Conservation (phyloP, 148 eudicot genomes). For the Silene latifolia region DNA sequence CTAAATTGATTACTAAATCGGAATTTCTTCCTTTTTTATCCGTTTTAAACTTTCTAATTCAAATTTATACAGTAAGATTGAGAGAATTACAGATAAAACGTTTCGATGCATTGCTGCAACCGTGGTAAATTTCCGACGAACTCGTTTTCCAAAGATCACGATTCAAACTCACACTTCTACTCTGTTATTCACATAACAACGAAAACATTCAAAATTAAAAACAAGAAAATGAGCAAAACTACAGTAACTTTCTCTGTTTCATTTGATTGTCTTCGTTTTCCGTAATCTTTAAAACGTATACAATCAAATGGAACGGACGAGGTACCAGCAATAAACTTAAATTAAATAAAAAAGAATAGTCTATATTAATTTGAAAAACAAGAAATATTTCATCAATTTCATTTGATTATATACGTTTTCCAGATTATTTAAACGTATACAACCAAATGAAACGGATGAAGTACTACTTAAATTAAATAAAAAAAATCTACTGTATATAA, state of each 20-base stretch:
- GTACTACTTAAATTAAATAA: too few relatives aligned
- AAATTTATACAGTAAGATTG: neutral
- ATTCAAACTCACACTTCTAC: slow-evolving; percentile 30
- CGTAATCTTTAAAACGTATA: neutral
- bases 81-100: slow-evolving; percentile 41
- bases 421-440: too few relatives aligned
- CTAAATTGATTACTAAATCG: neutral
- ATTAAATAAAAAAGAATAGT: too few relatives aligned
- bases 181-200: slow-evolving; percentile 14
- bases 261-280: too few relatives aligned
- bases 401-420: too few relatives aligned
- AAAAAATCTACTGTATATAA: too few relatives aligned
- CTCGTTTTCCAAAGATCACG: slow-evolving; percentile 60
- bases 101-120: slow-evolving; percentile 64
- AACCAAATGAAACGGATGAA: neutral
- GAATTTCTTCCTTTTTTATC: neutral
- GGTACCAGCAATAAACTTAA: too few relatives aligned
- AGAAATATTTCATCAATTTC: too few relatives aligned
- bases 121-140: slow-evolving; percentile 49
- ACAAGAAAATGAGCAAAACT: neutral
- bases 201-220: neutral
- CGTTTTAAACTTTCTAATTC: neutral
- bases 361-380: too few relatives aligned
- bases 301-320: neutral
- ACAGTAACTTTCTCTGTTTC: neutral